Conservation (phyloP, 1,284 basidiomycete species). For the Apiotrichum porosum region DNA sequence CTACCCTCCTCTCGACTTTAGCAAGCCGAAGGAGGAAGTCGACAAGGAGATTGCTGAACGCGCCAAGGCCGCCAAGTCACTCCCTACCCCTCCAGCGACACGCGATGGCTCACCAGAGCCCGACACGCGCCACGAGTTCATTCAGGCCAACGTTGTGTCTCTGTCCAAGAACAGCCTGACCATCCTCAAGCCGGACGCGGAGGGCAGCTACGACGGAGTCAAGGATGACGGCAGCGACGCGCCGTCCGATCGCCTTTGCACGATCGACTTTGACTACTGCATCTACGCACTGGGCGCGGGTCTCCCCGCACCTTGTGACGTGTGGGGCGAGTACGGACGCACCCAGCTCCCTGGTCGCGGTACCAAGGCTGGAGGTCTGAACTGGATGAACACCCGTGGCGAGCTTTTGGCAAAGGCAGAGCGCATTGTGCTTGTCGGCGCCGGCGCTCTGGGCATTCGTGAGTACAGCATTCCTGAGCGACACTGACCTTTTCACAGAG, state of each 20-base stretch:
- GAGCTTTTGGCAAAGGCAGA: constrained; percentile 39
- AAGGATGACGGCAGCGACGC: constrained; percentile 6
- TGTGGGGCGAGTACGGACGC: constrained; percentile 34
- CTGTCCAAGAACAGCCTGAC: constrained; percentile 53
- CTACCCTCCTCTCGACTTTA: not conserved
- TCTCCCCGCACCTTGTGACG: constrained; percentile 46
- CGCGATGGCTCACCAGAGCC: not conserved
- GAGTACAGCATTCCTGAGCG: constrained; percentile 14
- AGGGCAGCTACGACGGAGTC: constrained; percentile 8
- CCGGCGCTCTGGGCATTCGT: constrained; percentile 53
- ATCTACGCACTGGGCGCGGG: constrained; percentile 49
- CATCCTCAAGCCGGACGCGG: constrained; percentile 38
- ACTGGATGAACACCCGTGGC: constrained; percentile 26
- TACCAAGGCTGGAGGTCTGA: constrained; percentile 34
- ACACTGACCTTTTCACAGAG: constrained; percentile 29
- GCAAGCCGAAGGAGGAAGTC: constrained; percentile 2
- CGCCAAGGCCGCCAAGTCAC: not conserved
- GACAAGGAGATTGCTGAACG: not conserved
- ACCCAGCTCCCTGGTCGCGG: constrained; percentile 24
- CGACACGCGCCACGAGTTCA: constrained; percentile 31
- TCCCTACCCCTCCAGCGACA: constrained; percentile 6
- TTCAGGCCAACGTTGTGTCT: constrained; percentile 54
- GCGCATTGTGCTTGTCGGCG: constrained; percentile 50
- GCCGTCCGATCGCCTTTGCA: constrained; percentile 15
- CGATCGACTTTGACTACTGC: constrained; percentile 49